Evolutionary conservation across 805 yeast genomes (phyloP).

Genomic region (Lipomyces sp.): DNA sequence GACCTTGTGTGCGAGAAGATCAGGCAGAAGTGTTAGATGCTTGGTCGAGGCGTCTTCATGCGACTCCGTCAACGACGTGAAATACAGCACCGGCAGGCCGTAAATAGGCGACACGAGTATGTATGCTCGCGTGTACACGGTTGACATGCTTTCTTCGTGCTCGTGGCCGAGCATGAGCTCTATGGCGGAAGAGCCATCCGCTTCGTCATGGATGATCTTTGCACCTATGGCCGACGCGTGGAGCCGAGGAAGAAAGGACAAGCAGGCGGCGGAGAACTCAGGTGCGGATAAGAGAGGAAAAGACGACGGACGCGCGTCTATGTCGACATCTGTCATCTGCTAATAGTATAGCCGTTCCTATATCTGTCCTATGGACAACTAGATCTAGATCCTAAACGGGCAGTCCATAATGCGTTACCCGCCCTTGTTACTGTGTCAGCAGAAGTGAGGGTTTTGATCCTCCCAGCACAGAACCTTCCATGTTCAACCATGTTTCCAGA

Average conservation of each 20-base stretch:
- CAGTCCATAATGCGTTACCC: no score
- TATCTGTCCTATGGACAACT: no score
- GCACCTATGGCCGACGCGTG: slow-evolving; percentile 1
- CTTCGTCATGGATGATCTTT: background rate
- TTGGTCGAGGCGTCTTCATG: background rate
- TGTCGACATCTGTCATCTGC: no score
- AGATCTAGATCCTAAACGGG: no score
- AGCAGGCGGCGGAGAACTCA: slow-evolving; percentile 18
- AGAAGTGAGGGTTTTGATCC: no score
- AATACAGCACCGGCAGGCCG: slow-evolving; percentile 19
- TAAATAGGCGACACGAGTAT: slow-evolving; percentile 17
- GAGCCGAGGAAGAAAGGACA: slow-evolving; percentile 10
- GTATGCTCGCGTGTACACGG: slow-evolving; percentile 1
- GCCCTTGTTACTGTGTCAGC: no score
- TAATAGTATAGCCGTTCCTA: no score
- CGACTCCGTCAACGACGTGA: background rate
- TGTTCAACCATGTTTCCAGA: no score
- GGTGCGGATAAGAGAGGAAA: slow-evolving; percentile 9
- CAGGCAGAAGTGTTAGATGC: background rate
- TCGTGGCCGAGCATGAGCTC: background rate
- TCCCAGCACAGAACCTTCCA: no score
- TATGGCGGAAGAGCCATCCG: background rate
- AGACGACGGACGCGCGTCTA: background rate
- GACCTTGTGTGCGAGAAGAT: slow-evolving; percentile 2
- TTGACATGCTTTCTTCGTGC: background rate